Conservation (phyloP, 2,329 filamentous ascomycete genomes). For the Alternaria arbusti region DNA sequence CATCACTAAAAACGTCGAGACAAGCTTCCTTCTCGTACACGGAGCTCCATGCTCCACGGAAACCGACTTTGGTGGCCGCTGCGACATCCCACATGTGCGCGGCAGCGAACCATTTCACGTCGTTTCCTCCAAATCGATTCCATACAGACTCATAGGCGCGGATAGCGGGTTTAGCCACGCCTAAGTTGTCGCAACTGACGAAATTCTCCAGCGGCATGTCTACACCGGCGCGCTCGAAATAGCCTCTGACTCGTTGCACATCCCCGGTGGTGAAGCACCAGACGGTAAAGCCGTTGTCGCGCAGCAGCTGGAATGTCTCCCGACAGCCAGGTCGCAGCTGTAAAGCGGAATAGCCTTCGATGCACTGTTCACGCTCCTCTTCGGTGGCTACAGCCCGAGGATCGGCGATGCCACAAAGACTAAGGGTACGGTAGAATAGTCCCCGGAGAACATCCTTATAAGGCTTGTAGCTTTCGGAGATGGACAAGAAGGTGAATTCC, state of each 20-base stretch:
- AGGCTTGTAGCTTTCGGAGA: conserved; percentile 11
- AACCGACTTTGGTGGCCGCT: conserved; percentile 58
- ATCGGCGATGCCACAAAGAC: conserved; percentile 9
- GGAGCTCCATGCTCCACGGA: conserved; percentile 18
- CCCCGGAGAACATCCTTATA: conserved; percentile 15
- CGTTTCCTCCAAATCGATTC: conserved; percentile 48
- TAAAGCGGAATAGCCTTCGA: conserved; percentile 13
- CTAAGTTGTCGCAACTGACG: conserved; percentile 57
- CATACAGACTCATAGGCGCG: conserved; percentile 55
- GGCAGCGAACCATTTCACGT: conserved; percentile 63
- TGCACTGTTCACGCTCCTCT: conserved; percentile 14
- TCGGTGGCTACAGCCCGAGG: conserved; percentile 7
- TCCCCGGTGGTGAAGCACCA: conserved; percentile 18
- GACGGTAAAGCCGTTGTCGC: conserved; percentile 14
- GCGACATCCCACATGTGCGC: conserved; percentile 67
- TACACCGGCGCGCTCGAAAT: conserved; percentile 57
- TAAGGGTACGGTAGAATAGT: conserved; percentile 17
- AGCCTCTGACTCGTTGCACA: conserved; percentile 53
- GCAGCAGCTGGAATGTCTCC: conserved; percentile 11
- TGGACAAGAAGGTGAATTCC: conserved; percentile 23
- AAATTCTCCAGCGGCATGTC: conserved; percentile 61
- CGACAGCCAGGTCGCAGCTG: conserved; percentile 5
- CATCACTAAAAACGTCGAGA: conserved; percentile 13
- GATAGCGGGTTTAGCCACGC: conserved; percentile 59
- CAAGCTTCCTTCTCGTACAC: conserved; percentile 17